Evolutionary conservation across 2,329 filamentous ascomycete genomes (phyloP).

Genomic region (Rosellinia necatrix): DNA sequence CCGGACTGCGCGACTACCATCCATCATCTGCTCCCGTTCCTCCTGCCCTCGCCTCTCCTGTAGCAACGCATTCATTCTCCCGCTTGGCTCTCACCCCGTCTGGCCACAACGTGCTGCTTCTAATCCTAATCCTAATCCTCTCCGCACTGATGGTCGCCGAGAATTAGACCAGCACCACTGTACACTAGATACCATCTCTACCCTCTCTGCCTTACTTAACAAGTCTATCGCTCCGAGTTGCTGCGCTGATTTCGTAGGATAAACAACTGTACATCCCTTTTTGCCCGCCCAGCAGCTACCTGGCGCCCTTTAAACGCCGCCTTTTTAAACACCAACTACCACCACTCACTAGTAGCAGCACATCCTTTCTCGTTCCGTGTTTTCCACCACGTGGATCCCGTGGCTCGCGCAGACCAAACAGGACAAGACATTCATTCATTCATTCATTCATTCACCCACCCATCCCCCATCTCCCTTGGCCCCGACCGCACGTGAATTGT

Average conservation of each 20-base stretch:
- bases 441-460: too few relatives aligned
- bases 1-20: conserved; percentile 3
- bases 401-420: conserved; percentile 9
- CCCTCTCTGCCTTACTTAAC: conserved; percentile 7
- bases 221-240: conserved; percentile 17
- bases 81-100: conserved; percentile 16
- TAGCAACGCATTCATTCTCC: conserved; percentile 25
- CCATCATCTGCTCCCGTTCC: conserved; percentile 22
- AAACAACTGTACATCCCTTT: conserved; percentile 14
- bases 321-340: conserved; percentile 18
- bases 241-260: conserved; percentile 12
- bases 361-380: conserved; percentile 18
- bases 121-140: conserved; percentile 10
- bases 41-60: conserved; percentile 21
- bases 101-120: conserved; percentile 14
- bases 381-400: conserved; percentile 23
- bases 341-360: conserved; percentile 17
- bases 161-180: conserved; percentile 7
- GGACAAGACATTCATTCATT: conserved; percentile 13
- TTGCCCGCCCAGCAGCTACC: conserved; percentile 16
- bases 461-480: conserved; percentile 8
- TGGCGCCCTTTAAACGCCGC: too few relatives aligned
- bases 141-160: conserved; percentile 6
- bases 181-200: conserved; percentile 14
- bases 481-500: conserved; percentile 6